Base-by-base conservation (phyloP, 805 yeast genomes). In the Scheffersomyces stipitis region DNA sequence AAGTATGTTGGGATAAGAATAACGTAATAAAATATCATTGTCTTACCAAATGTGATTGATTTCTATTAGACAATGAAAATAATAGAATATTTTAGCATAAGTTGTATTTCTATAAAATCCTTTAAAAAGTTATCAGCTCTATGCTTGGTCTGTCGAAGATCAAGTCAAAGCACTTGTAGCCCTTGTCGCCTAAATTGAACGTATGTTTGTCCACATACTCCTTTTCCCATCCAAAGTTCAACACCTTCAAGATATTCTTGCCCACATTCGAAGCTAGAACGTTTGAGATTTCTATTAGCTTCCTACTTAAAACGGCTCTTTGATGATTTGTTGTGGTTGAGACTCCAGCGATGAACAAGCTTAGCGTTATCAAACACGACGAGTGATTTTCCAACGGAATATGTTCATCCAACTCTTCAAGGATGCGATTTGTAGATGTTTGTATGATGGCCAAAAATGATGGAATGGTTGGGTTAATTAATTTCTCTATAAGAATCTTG, bases 1-100 rank as follows among this genome's bases (percentile, higher is more conserved):
- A 61, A 84, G 95, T 40, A 87, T 91, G 96, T 64, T 90, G 32
- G 99, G 99, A 4, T 62, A 42, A 20, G n/a, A 14, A 10, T 7
- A 16, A 10, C 13, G 14, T 15, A 7, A 12, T 10, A 17, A 26
- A 23, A 4, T 10, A 33, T 7, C 13, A 14, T 26, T 26, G 26
- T 17, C 9, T 16, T 24, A 14, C 33, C 15, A 10, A 13, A 13
- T 15, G 3, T n/a, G 18, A 17, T 13, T 15, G 15, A 6, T 15
- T 15, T 27, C 18, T 14, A 29, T 34, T 27, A 14, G n/a, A 16
- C 5, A 8, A 23, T 28, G 8, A 17, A 17, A 18, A 27, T 14
- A 15, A 10, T 34, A 4, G 30, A 6, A 17, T 16, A 9, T 13
- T 33, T 27, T 24, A 17, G 7, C 15, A 16, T 5, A 27, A 18